These are phyloP conservation scores for Boletus insuetus DNA, from an alignment of 768 basidiomycete genomes.

Conservation along the genomic window DNA sequence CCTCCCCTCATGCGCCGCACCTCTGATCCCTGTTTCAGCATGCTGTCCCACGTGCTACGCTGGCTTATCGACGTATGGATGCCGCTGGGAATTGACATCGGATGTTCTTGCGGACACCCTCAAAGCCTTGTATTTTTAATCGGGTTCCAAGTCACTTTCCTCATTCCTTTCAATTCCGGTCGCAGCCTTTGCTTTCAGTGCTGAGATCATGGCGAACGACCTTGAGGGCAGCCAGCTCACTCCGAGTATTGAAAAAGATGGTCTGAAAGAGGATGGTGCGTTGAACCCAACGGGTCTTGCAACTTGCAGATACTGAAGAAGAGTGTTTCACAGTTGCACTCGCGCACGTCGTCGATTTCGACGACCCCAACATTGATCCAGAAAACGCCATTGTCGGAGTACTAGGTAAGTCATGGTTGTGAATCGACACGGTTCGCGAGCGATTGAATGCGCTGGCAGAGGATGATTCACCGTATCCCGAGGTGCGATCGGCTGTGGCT, in stretches of 20 bases:
- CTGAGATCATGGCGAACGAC: slow-evolving; percentile 15
- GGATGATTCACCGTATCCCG: slow-evolving; percentile 84
- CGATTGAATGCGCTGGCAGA: slow-evolving; percentile 31
- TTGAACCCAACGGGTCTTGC: not conserved
- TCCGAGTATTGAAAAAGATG: slow-evolving; percentile 14
- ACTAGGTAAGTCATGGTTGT: slow-evolving; percentile 13
- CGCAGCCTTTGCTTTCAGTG: not conserved
- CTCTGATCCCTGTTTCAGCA: not conserved
- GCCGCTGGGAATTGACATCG: not conserved
- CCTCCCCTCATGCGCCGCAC: not conserved
- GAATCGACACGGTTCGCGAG: not conserved
- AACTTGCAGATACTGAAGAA: not conserved
- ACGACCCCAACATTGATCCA: slow-evolving; percentile 38
- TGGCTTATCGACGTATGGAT: not conserved
- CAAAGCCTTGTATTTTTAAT: not conserved
- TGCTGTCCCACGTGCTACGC: not conserved
- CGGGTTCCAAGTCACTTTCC: not conserved
- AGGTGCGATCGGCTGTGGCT: slow-evolving; percentile 74
- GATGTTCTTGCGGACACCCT: not conserved
- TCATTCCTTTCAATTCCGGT: not conserved
- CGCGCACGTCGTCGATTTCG: slow-evolving; percentile 21
- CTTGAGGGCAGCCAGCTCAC: not conserved
- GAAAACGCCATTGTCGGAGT: slow-evolving; percentile 12
- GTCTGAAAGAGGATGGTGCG: slow-evolving; percentile 8
- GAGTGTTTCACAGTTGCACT: not conserved